A percentile compares a stretch with the other conserved stretches of the same genome.
These are phyloP conservation scores for Dispira simplex DNA, from an alignment of 192 early-diverging fungal species.

Conservation along the genomic window DNA sequence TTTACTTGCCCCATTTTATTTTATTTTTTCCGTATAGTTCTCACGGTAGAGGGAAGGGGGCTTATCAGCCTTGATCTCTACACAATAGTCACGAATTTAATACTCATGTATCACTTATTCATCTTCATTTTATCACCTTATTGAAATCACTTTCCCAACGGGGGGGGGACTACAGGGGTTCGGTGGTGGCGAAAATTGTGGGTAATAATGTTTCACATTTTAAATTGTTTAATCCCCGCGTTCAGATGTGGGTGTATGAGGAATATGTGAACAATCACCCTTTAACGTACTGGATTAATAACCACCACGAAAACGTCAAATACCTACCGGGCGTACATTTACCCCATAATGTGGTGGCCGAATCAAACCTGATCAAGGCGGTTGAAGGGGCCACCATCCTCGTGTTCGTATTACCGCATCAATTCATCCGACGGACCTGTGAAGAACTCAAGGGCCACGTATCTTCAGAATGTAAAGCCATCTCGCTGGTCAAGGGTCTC, in stretches of 20 bases:
- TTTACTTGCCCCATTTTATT: not conserved
- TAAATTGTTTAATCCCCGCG: slow-evolving; percentile 53
- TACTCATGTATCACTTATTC: not conserved
- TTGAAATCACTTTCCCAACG: not conserved
- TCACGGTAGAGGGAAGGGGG: not conserved
- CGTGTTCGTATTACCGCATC: slow-evolving; percentile 90
- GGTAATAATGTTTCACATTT: slow-evolving; percentile 62
- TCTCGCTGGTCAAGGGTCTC: slow-evolving; percentile 92
- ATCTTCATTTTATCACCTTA: not conserved
- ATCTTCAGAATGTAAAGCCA: slow-evolving; percentile 55
- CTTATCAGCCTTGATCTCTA: not conserved
- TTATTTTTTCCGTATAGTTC: not conserved
- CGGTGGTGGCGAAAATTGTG: slow-evolving; percentile 83
- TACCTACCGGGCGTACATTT: slow-evolving; percentile 75
- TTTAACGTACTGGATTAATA: slow-evolving; percentile 91
- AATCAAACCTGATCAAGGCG: slow-evolving; percentile 63
- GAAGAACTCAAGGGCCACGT: slow-evolving; percentile 65
- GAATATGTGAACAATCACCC: slow-evolving; percentile 70
- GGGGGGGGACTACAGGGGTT: slow-evolving; percentile 66
- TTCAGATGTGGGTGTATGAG: slow-evolving; percentile 95
- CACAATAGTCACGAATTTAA: not conserved
- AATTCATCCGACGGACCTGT: slow-evolving; percentile 77
- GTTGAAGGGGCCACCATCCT: slow-evolving; percentile 76
- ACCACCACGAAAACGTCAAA: slow-evolving; percentile 81
- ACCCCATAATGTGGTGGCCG: slow-evolving; percentile 74